A percentile compares a stretch with the other conserved stretches of the same genome.
Conservation (phyloP, 192 early-diverging fungal species). For the Dispira parvispora region DNA sequence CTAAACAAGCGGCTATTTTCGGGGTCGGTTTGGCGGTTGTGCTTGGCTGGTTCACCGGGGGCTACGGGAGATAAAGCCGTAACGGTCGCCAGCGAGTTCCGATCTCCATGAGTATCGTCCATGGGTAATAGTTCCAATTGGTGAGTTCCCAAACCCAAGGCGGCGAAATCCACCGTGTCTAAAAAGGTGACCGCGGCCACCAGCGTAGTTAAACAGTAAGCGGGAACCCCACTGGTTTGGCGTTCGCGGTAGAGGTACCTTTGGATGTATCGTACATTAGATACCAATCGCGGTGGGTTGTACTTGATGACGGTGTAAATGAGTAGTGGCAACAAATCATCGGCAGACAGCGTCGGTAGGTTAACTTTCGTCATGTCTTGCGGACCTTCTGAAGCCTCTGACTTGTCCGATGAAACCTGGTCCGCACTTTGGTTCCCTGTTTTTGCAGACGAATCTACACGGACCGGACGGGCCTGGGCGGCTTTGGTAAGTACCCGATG, state of each 20-base stretch:
- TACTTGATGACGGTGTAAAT: conserved; percentile 49
- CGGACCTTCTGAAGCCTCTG: background rate
- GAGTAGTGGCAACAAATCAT: conserved; percentile 45
- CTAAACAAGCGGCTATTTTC: background rate
- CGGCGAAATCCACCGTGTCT: conserved; percentile 19
- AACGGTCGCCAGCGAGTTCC: too few relatives aligned
- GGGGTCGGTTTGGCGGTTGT: too few relatives aligned
- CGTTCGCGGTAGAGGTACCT: conserved; percentile 17
- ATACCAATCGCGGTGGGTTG: conserved; percentile 48
- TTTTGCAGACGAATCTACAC: background rate
- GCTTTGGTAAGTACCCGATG: conserved; percentile 8
- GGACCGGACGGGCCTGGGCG: background rate
- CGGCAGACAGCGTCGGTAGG: conserved; percentile 24
- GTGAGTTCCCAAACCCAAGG: conserved; percentile 17
- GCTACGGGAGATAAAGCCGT: too few relatives aligned
- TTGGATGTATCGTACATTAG: conserved; percentile 42
- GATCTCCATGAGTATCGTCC: too few relatives aligned
- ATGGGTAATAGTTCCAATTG: background rate
- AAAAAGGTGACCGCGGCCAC: conserved; percentile 24
- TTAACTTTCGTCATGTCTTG: too few relatives aligned
- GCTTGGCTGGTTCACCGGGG: too few relatives aligned
- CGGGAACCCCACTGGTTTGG: conserved; percentile 11
- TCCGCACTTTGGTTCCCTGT: too few relatives aligned
- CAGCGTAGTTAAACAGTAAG: conserved; percentile 28
- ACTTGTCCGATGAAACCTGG: background rate